These are phyloP conservation scores for Meredithiella fracta DNA, from an alignment of 2,329 filamentous ascomycete species.

Conservation along the genomic window DNA sequence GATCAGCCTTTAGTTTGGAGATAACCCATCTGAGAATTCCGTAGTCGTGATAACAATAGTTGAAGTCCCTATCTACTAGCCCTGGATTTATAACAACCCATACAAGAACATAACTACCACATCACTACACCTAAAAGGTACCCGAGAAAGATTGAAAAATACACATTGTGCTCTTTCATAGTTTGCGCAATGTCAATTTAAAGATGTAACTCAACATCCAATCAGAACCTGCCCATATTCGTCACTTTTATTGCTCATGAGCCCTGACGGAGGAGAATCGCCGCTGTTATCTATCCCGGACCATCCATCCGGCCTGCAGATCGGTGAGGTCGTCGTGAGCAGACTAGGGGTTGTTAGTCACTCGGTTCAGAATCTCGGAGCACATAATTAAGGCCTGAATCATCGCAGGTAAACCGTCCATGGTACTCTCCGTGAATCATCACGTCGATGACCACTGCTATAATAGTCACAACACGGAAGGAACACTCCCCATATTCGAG, in stretches of 20 bases:
- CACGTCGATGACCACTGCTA: not conserved
- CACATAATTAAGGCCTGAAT: not conserved
- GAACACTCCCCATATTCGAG: not conserved
- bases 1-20: too few species aligned
- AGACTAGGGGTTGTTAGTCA: not conserved
- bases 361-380: not conserved
- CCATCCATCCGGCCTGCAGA: not conserved
- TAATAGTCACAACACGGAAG: too few species aligned
- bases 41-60: too few species aligned
- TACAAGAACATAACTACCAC: too few species aligned
- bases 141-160: not conserved
- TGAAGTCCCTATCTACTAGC: too few species aligned
- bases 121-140: too few species aligned
- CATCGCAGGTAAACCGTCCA: not conserved
- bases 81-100: too few species aligned
- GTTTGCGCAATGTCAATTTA: not conserved
- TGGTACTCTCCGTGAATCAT: not conserved
- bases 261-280: conserved; percentile 8
- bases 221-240: not conserved
- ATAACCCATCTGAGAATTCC: too few species aligned
- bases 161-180: not conserved
- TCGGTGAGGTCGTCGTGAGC: too few species aligned
- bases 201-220: not conserved
- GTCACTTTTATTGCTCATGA: not conserved
- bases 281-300: conserved; percentile 7